Evolutionary conservation across 2,329 filamentous ascomycete species (phyloP).

Genomic region (Fusarium liriodendri): DNA sequence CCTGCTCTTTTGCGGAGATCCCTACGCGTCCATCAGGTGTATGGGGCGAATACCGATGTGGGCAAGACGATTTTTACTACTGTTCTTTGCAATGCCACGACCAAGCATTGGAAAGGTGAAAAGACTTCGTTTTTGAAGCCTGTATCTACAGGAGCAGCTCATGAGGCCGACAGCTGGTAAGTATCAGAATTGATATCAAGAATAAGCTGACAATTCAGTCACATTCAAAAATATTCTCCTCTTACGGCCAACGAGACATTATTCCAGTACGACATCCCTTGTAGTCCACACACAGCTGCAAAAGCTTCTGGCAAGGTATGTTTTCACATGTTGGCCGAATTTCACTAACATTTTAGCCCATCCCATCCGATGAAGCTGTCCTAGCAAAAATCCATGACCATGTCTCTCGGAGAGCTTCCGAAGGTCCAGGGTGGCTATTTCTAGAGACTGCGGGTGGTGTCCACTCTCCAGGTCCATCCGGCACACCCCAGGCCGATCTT

Average conservation of each 20-base stretch:
- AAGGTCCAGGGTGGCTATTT: constrained; percentile 71
- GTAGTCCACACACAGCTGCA: constrained; percentile 83
- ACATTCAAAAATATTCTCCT: constrained; percentile 70
- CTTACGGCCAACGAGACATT: constrained; percentile 65
- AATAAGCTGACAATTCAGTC: constrained; percentile 55
- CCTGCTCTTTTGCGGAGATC: constrained; percentile 75
- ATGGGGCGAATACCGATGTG: constrained; percentile 85
- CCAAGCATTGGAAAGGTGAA: constrained; percentile 55
- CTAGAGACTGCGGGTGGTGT: constrained; percentile 87
- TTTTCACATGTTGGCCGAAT: not conserved
- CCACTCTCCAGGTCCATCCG: constrained; percentile 81
- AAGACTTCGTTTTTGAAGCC: constrained; percentile 79
- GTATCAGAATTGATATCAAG: not conserved
- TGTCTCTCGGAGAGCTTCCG: constrained; percentile 50
- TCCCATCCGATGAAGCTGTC: constrained; percentile 63
- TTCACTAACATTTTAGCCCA: constrained; percentile 51
- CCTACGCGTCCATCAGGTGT: constrained; percentile 78
- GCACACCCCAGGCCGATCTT: constrained; percentile 80
- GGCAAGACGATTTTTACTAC: constrained; percentile 87
- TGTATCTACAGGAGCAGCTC: constrained; percentile 78
- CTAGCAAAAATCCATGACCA: constrained; percentile 57
- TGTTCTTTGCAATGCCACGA: constrained; percentile 73
- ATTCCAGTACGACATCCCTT: constrained; percentile 77
- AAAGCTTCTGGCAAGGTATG: constrained; percentile 55
- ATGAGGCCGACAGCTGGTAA: constrained; percentile 79